A percentile compares a stretch with the other conserved stretches of the same genome.
phyloP scores from a whole-genome alignment of 23 red algal genomes.

The Cyanidiococcus yangmingshanensis region DNA sequence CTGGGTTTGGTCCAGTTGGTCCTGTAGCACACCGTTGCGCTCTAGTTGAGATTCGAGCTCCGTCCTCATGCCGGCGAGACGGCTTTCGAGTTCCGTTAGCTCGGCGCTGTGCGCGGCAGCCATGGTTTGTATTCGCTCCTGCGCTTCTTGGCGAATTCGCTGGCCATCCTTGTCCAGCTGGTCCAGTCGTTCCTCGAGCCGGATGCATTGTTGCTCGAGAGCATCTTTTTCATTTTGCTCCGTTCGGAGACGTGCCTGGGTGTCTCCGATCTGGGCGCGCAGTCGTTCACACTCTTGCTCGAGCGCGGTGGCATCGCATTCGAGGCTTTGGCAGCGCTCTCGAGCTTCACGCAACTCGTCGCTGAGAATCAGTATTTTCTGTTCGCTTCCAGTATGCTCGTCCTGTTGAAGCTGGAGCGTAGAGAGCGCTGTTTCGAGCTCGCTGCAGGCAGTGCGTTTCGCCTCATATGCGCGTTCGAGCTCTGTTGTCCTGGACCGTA shows the following conservation, averaged over 20 bases:
- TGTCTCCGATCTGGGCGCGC: neutral
- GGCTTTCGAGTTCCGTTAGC: neutral
- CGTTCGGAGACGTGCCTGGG: neutral
- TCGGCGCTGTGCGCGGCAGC: neutral
- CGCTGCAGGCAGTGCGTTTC: neutral
- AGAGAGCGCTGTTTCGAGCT: constrained; percentile 1
- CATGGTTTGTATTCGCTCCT: neutral
- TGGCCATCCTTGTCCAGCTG: neutral
- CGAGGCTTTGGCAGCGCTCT: neutral
- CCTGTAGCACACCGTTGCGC: neutral
- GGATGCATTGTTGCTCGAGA: neutral
- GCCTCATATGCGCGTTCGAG: neutral
- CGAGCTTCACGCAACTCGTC: constrained; percentile 12
- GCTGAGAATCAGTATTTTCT: neutral
- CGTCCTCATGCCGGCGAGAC: neutral
- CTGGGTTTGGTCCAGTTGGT: neutral
- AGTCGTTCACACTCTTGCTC: constrained; percentile 14
- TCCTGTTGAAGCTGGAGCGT: constrained; percentile 1
- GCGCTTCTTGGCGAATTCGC: neutral
- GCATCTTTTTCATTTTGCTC: neutral
- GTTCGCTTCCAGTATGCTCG: neutral
- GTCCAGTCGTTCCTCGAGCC: neutral
- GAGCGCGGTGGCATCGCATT: neutral
- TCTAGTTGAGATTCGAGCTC: neutral
- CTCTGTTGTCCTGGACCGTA: neutral